A percentile compares a stretch with the other conserved stretches of the same genome.
These are phyloP conservation scores for Stemphylium vesicarium DNA, from an alignment of 2,329 filamentous ascomycete species.

Conservation along the genomic window DNA sequence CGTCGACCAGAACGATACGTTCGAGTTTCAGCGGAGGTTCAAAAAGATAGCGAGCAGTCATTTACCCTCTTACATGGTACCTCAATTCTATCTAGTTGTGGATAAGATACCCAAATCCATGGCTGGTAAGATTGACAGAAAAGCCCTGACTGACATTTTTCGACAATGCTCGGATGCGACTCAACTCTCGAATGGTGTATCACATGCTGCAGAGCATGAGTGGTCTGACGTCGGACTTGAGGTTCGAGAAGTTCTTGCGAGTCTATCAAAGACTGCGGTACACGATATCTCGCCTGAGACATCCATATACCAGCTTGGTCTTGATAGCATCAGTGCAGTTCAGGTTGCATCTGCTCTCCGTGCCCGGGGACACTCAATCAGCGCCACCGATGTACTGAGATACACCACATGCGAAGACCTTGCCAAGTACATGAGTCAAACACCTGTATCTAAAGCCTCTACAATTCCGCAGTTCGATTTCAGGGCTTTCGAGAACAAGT, in stretches of 20 bases:
- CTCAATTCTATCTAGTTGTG: constrained; percentile 44
- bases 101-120: constrained; percentile 46
- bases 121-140: constrained; percentile 52
- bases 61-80: constrained; percentile 50
- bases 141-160: constrained; percentile 41
- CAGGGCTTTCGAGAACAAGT: constrained; percentile 55
- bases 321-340: constrained; percentile 87
- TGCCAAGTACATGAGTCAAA: constrained; percentile 29
- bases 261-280: constrained; percentile 61
- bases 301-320: constrained; percentile 84
- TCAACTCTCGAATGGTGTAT: background rate
- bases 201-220: constrained; percentile 15
- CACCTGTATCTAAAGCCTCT: background rate
- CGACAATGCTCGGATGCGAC: constrained; percentile 17
- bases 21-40: constrained; percentile 26
- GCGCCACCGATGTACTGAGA: constrained; percentile 77
- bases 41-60: constrained; percentile 23
- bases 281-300: constrained; percentile 64
- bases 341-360: constrained; percentile 76
- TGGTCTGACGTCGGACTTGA: constrained; percentile 61
- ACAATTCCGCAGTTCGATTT: constrained; percentile 53
- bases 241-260: constrained; percentile 64
- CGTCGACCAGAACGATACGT: constrained; percentile 8
- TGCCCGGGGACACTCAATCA: constrained; percentile 62
- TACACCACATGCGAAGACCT: constrained; percentile 45